These are phyloP conservation scores for Carex kokanica DNA, from an alignment of 176 grass and related monocot species.

Conservation along the genomic window DNA sequence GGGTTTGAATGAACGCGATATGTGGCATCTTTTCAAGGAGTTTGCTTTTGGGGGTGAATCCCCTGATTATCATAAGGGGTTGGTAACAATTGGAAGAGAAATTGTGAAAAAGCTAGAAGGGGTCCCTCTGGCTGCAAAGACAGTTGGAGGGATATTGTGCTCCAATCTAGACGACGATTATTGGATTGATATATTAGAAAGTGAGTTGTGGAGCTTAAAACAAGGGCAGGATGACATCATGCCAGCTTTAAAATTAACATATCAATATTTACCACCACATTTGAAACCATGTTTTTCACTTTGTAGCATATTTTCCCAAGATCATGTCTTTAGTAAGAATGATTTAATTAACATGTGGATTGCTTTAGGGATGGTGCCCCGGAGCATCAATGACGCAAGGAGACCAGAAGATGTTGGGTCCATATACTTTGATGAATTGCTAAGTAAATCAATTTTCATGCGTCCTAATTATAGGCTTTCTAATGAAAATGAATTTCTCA, in stretches of 20 bases:
- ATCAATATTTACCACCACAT: conserved; percentile 13
- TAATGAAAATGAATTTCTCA: no score
- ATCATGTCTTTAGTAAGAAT: not conserved
- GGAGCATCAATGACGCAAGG: not conserved
- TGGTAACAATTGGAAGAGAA: conserved; percentile 16
- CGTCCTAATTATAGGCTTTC: no score
- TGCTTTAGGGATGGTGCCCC: not conserved
- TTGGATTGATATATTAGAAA: conserved; percentile 34
- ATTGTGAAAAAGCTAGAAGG: conserved; percentile 24
- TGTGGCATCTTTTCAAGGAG: conserved; percentile 15
- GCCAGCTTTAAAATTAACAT: conserved; percentile 25
- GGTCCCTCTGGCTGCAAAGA: conserved; percentile 30
- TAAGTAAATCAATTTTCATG: conserved; percentile 29
- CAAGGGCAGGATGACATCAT: conserved; percentile 13
- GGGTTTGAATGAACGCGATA: conserved; percentile 8
- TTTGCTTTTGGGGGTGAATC: conserved; percentile 6
- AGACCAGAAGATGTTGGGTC: conserved; percentile 16
- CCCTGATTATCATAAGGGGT: not conserved
- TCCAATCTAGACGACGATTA: not conserved
- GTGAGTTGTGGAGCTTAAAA: conserved; percentile 1
- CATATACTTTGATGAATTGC: conserved; percentile 7
- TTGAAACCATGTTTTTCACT: conserved; percentile 22
- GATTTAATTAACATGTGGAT: conserved; percentile 28
- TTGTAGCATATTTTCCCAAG: conserved; percentile 26
- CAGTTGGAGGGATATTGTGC: conserved; percentile 25